These are phyloP conservation scores for Lactarius vividus DNA, from an alignment of 768 basidiomycete species.

Conservation along the genomic window DNA sequence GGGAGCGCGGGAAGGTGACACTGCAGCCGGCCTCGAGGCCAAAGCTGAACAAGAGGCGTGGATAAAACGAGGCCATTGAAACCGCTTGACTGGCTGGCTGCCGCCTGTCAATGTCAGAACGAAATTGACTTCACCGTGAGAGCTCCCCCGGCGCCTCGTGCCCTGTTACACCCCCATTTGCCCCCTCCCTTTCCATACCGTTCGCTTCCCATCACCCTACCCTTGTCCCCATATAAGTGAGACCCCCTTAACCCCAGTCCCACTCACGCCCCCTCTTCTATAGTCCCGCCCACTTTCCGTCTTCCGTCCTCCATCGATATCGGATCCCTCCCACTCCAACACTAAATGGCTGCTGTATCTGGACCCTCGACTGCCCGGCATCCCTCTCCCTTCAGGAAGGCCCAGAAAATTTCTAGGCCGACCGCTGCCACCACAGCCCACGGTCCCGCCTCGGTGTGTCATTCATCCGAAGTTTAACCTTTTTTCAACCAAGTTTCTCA, in stretches of 20 bases:
- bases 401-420: slow-evolving; percentile 26
- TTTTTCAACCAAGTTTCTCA: slow-evolving; percentile 10
- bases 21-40: slow-evolving; percentile 17
- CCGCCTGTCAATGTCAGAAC: slow-evolving; percentile 20
- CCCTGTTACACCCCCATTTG: slow-evolving; percentile 3
- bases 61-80: slow-evolving; percentile 21
- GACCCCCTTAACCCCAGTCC: slow-evolving; percentile 3
- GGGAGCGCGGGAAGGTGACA: not conserved
- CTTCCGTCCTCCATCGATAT: slow-evolving; percentile 19
- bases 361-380: slow-evolving; percentile 33
- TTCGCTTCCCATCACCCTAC: slow-evolving; percentile 1
- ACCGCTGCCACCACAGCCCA: slow-evolving; percentile 8
- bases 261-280: slow-evolving; percentile 25
- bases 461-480: slow-evolving; percentile 21
- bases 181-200: not conserved
- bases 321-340: slow-evolving; percentile 19
- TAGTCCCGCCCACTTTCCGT: slow-evolving; percentile 10
- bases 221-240: slow-evolving; percentile 23
- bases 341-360: slow-evolving; percentile 32
- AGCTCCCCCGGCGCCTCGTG: slow-evolving; percentile 18
- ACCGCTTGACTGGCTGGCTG: slow-evolving; percentile 13
- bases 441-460: slow-evolving; percentile 23
- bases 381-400: slow-evolving; percentile 33
- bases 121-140: slow-evolving; percentile 19
- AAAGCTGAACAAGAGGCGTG: slow-evolving; percentile 10